Percentiles rank a stretch among this genome's conserved stretches.
These are phyloP conservation scores for Hypocreales sp. DNA, from an alignment of 2,329 filamentous ascomycete genomes.

Conservation along the genomic window DNA sequence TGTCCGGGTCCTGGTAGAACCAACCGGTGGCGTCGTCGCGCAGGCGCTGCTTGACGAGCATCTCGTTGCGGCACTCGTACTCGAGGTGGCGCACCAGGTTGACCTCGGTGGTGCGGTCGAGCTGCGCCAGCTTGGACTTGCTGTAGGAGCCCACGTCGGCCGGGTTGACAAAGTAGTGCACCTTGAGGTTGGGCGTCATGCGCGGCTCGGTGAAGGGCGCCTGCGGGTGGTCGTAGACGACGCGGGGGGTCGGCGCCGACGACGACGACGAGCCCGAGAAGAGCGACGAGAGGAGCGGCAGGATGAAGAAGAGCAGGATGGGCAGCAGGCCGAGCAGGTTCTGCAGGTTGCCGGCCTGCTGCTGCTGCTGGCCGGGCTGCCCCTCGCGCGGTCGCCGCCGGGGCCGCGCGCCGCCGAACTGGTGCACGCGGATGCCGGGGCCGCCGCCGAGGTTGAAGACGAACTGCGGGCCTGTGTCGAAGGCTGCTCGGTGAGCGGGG, in stretches of 20 bases:
- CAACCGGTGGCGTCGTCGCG: conserved; percentile 72
- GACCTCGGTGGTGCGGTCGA: conserved; percentile 67
- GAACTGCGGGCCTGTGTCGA: conserved; percentile 72
- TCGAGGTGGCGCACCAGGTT: conserved; percentile 54
- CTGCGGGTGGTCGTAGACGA: conserved; percentile 59
- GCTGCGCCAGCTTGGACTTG: conserved; percentile 49
- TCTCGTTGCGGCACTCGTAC: conserved; percentile 61
- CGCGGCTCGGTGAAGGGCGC: conserved; percentile 63
- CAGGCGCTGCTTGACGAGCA: conserved; percentile 46
- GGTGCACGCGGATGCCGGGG: conserved; percentile 83
- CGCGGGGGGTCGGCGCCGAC: conserved; percentile 40
- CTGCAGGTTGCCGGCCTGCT: conserved; percentile 30
- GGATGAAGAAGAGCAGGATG: conserved; percentile 75
- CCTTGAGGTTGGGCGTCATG: conserved; percentile 50
- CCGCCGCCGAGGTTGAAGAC: conserved; percentile 91
- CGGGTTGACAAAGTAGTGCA: conserved; percentile 79
- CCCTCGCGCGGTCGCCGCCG: conserved; percentile 58
- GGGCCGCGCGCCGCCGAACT: conserved; percentile 73
- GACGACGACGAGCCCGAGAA: conserved; percentile 38
- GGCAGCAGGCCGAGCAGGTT: conserved; percentile 66
- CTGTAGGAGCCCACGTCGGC: conserved; percentile 57
- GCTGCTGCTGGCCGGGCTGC: conserved; percentile 33
- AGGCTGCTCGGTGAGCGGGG: conserved; percentile 26
- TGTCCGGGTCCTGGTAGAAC: conserved; percentile 69
- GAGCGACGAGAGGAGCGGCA: conserved; percentile 68